phyloP scores from a whole-genome alignment of 1,284 basidiomycete species.

The Fomitiporia mediterranea region DNA sequence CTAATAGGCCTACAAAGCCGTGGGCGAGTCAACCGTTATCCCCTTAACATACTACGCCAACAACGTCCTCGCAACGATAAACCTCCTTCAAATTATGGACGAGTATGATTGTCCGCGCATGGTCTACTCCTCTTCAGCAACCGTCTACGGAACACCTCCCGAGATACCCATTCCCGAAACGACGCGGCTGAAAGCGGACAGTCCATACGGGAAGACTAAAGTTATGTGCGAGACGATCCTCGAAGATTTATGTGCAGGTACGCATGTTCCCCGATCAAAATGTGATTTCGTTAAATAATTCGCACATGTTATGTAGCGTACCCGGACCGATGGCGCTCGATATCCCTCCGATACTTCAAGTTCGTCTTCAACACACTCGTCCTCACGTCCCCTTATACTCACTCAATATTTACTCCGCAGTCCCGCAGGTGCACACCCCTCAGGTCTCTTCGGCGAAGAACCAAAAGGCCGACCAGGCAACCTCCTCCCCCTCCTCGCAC shows the following conservation, averaged over 20 bases:
- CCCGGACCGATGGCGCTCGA: slow-evolving; percentile 68
- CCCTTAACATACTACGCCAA: slow-evolving; percentile 92
- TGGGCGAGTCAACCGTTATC: slow-evolving; percentile 95
- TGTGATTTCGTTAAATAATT: slow-evolving; percentile 19
- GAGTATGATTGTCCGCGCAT: slow-evolving; percentile 80
- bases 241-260: slow-evolving; percentile 82
- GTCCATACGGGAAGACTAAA: slow-evolving; percentile 95
- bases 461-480: slow-evolving; percentile 94
- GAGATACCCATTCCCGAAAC: slow-evolving; percentile 93
- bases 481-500: slow-evolving; percentile 88
- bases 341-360: slow-evolving; percentile 97
- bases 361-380: slow-evolving; percentile 38
- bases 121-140: slow-evolving; percentile 97
- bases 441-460: slow-evolving; percentile 94
- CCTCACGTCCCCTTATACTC: slow-evolving; percentile 17
- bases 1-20: slow-evolving; percentile 91
- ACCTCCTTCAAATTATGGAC: slow-evolving; percentile 80
- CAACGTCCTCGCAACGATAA: slow-evolving; percentile 84
- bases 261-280: slow-evolving; percentile 26
- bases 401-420: slow-evolving; percentile 37
- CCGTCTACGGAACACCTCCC: slow-evolving; percentile 96
- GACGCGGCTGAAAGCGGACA: slow-evolving; percentile 84
- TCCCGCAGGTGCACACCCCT: slow-evolving; percentile 95
- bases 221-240: slow-evolving; percentile 91
- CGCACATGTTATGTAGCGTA: slow-evolving; percentile 44